A percentile compares a stretch with the other conserved stretches of the same genome.
Evolutionary conservation across 2,329 filamentous ascomycete genomes (phyloP).

Genomic region (Aspergillus chevalieri): DNA sequence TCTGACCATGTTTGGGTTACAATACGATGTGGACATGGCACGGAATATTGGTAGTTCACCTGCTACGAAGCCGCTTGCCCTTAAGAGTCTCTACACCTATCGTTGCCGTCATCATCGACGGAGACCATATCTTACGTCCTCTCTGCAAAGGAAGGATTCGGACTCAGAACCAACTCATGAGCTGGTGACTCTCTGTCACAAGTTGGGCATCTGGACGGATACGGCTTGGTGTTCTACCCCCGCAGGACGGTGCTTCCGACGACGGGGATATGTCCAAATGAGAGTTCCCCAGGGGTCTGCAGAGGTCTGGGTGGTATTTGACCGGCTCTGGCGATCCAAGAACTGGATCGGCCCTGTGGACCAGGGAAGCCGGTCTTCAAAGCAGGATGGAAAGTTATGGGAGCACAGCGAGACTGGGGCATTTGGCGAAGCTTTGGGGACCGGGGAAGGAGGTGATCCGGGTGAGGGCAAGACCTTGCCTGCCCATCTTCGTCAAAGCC

Average conservation of each 20-base stretch:
- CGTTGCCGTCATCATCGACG: constrained; percentile 58
- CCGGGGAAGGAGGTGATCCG: constrained; percentile 36
- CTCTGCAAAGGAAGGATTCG: constrained; percentile 50
- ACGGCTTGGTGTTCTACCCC: constrained; percentile 57
- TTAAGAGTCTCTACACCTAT: constrained; percentile 57
- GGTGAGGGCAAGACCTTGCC: constrained; percentile 52
- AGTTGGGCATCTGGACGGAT: constrained; percentile 56
- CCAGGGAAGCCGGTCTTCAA: constrained; percentile 20
- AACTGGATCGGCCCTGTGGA: constrained; percentile 50
- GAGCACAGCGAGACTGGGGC: constrained; percentile 50
- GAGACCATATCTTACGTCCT: constrained; percentile 53
- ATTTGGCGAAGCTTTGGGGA: constrained; percentile 51
- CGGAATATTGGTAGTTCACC: constrained; percentile 29
- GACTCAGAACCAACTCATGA: constrained; percentile 57
- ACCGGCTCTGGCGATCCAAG: constrained; percentile 53
- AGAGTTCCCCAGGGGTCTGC: constrained; percentile 49
- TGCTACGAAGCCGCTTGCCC: constrained; percentile 40
- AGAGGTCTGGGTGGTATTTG: constrained; percentile 59
- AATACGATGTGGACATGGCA: constrained; percentile 40
- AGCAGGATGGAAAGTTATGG: constrained; percentile 49
- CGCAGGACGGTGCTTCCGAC: constrained; percentile 50
- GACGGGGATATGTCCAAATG: constrained; percentile 53
- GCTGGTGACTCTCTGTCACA: constrained; percentile 53
- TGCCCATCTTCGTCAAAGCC: constrained; percentile 49
- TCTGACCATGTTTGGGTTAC: constrained; percentile 43